Evolutionary conservation across 176 grass and related monocot genomes (phyloP).

Genomic region (Hordeum marinum): DNA sequence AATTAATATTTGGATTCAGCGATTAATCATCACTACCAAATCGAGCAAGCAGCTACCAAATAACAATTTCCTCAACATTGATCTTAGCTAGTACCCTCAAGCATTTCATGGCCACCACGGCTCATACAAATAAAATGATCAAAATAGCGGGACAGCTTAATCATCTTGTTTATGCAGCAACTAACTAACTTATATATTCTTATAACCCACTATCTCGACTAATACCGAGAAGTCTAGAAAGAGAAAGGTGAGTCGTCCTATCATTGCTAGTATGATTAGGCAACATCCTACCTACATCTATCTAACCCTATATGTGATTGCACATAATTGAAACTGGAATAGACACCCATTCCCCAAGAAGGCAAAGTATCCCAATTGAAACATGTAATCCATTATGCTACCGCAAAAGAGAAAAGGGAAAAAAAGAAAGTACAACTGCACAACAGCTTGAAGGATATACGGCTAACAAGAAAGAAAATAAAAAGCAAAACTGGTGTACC

Average conservation of each 20-base stretch:
- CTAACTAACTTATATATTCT: neutral
- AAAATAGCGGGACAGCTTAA: neutral
- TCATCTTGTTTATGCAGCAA: neutral
- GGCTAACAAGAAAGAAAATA: neutral
- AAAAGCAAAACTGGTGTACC: neutral
- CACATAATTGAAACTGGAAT: neutral
- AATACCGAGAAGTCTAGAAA: neutral
- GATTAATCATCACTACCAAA: too few species aligned
- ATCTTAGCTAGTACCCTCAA: neutral
- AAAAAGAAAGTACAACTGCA: neutral
- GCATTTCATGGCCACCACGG: neutral
- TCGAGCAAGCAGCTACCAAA: too few species aligned
- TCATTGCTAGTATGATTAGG: neutral
- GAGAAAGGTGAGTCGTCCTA: neutral
- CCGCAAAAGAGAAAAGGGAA: too few species aligned
- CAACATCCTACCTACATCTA: neutral
- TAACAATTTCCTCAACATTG: neutral
- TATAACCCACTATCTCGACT: neutral
- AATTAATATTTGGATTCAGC: too few species aligned
- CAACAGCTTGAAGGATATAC: neutral
- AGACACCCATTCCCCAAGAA: neutral
- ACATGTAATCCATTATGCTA: neutral
- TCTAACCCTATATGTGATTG: neutral
- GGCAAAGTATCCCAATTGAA: neutral
- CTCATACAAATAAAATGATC: neutral